A percentile compares a stretch with the other conserved stretches of the same genome.
Evolutionary conservation across 2,329 filamentous ascomycete genomes (phyloP).

Genomic region (Microcera coccophila): DNA sequence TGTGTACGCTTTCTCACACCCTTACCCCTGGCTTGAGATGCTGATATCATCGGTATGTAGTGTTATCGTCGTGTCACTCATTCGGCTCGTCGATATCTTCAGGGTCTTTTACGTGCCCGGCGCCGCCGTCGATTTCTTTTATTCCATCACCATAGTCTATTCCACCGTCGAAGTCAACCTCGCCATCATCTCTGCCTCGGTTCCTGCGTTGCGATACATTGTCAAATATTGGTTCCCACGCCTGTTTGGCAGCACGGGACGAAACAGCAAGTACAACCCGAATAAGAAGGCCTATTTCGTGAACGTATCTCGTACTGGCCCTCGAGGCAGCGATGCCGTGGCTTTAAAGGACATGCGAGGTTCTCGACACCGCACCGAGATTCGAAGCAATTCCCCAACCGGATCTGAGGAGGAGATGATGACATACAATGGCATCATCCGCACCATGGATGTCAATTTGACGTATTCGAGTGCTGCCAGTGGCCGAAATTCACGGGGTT

Average conservation of each 20-base stretch:
- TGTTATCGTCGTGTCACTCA: conserved; percentile 30
- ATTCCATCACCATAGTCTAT: conserved; percentile 32
- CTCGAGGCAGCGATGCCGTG: conserved; percentile 23
- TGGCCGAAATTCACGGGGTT: background rate
- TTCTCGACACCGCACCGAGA: conserved; percentile 28
- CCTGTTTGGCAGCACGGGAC: conserved; percentile 23
- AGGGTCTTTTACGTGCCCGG: conserved; percentile 15
- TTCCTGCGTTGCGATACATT: conserved; percentile 35
- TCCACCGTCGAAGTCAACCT: conserved; percentile 36
- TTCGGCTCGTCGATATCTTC: conserved; percentile 30
- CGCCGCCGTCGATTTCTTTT: conserved; percentile 14
- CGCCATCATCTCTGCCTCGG: conserved; percentile 33
- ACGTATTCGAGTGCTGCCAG: conserved; percentile 13
- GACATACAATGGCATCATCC: conserved; percentile 38
- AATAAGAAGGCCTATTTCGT: conserved; percentile 4
- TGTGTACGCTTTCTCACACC: too few species aligned
- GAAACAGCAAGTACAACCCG: conserved; percentile 10
- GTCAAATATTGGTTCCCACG: conserved; percentile 31
- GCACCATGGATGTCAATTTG: conserved; percentile 31
- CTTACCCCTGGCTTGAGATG: too few species aligned
- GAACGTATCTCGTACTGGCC: conserved; percentile 8
- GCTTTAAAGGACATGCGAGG: conserved; percentile 14
- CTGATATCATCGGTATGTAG: conserved; percentile 13
- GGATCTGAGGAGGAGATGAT: conserved; percentile 39
- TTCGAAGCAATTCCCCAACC: conserved; percentile 32